phyloP scores from a whole-genome alignment of 2,329 filamentous ascomycete species.

The Beauveria asiatica region DNA sequence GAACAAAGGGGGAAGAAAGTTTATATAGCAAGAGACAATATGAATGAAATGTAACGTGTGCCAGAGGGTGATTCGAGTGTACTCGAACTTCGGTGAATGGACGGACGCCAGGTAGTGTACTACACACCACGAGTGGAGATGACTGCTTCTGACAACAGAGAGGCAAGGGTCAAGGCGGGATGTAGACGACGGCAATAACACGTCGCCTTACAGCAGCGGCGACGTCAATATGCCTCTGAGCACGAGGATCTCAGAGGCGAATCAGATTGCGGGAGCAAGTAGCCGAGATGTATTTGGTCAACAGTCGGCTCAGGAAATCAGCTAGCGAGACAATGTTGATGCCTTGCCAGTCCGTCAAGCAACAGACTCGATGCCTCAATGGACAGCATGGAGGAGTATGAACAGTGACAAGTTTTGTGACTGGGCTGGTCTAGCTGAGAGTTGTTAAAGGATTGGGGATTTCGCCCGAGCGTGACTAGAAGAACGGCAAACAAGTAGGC shows the following conservation, averaged over 20 bases:
- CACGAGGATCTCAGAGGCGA: not conserved
- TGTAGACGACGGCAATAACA: not conserved
- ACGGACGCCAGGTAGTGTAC: not conserved
- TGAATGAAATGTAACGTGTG: not conserved
- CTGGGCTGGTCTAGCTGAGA: not conserved
- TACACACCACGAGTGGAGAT: not conserved
- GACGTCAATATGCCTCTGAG: not conserved
- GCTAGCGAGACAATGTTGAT: not conserved
- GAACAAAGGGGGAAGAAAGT: too few relatives aligned
- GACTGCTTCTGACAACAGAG: not conserved
- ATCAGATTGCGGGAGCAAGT: not conserved
- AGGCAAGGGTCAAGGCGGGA: not conserved
- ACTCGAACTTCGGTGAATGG: not conserved
- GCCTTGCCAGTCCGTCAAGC: not conserved
- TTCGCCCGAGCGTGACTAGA: not conserved
- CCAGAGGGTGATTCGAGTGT: not conserved
- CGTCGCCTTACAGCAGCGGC: not conserved
- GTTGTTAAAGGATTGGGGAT: not conserved
- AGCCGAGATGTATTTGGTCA: not conserved
- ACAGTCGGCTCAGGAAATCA: not conserved
- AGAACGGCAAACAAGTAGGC: not conserved
- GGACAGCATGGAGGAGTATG: not conserved
- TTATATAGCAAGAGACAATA: not conserved
- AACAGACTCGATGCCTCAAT: not conserved
- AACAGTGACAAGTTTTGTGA: not conserved